Evolutionary conservation across 805 yeast species (phyloP).

Genomic region (Naumovozyma dairenensis): DNA sequence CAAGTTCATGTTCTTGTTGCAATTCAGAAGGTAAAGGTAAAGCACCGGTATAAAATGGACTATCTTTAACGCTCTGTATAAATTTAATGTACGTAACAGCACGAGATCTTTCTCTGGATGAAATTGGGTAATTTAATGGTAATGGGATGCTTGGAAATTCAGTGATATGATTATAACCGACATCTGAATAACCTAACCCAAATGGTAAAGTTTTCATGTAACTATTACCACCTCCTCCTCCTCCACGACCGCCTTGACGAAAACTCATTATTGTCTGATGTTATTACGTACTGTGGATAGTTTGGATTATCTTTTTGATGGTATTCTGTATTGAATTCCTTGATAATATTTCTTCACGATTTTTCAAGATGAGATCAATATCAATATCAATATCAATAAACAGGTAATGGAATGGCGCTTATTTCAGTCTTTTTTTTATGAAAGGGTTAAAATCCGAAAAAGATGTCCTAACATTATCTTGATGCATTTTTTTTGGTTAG

Average conservation of each 20-base stretch:
- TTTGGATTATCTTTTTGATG: too few species aligned
- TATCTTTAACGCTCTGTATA: slow-evolving; percentile 44
- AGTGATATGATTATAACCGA: slow-evolving; percentile 33
- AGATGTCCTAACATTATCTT: too few species aligned
- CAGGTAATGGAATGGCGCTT: too few species aligned
- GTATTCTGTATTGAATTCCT: too few species aligned
- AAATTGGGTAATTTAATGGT: slow-evolving; percentile 57
- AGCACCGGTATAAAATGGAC: slow-evolving; percentile 59
- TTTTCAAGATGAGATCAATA: too few species aligned
- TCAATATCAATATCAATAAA: too few species aligned
- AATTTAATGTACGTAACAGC: slow-evolving; percentile 50
- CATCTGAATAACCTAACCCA: slow-evolving; percentile 60
- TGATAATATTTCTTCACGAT: too few species aligned
- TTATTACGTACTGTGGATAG: too few species aligned
- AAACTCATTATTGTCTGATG: slow-evolving; percentile 40
- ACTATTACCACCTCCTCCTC: slow-evolving; percentile 33
- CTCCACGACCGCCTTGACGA: slow-evolving; percentile 33
- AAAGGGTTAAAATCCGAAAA: too few species aligned
- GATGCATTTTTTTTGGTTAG: too few species aligned
- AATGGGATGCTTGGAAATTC: slow-evolving; percentile 36
- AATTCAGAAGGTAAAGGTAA: slow-evolving; percentile 20
- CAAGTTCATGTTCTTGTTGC: slow-evolving; percentile 7
- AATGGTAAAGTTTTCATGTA: slow-evolving; percentile 44
- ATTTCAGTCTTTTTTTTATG: too few species aligned
- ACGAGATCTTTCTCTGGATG: slow-evolving; percentile 39